phyloP scores from a whole-genome alignment of 768 basidiomycete genomes.

The Amanita brunnescens region DNA sequence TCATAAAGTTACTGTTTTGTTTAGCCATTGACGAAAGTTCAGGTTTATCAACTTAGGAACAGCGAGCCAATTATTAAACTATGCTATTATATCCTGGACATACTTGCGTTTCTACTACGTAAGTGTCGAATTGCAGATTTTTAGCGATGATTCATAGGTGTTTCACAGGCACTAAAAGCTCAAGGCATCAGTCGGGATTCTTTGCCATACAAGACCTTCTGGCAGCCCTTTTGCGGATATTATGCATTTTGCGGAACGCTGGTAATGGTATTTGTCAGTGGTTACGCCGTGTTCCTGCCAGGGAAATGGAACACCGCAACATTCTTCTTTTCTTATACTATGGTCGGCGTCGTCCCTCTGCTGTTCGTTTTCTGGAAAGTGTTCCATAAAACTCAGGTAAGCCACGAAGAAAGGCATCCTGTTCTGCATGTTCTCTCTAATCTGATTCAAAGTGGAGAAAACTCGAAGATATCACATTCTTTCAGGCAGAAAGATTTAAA shows the following conservation, averaged over 20 bases:
- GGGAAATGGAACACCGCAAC: conserved; percentile 38
- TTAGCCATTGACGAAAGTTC: background rate
- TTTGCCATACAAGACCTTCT: conserved; percentile 36
- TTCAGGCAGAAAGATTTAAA: conserved; percentile 32
- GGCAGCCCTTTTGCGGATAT: conserved; percentile 48
- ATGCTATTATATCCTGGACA: conserved; percentile 37
- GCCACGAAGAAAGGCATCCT: conserved; percentile 7
- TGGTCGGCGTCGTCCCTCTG: conserved; percentile 33
- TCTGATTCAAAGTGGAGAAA: conserved; percentile 27
- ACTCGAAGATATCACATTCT: conserved; percentile 32
- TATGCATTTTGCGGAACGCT: conserved; percentile 36
- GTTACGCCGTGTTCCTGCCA: conserved; percentile 44
- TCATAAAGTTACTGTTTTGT: background rate
- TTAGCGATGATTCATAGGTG: background rate
- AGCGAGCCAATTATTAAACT: conserved; percentile 40
- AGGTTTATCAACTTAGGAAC: conserved; percentile 45
- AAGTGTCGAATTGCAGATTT: conserved; percentile 8
- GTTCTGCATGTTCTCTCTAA: background rate
- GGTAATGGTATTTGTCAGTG: conserved; percentile 39
- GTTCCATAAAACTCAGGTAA: conserved; percentile 29
- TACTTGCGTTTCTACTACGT: conserved; percentile 42
- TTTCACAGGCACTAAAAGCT: conserved; percentile 29
- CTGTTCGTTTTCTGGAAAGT: conserved; percentile 40
- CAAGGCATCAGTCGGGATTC: conserved; percentile 37
- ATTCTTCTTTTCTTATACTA: conserved; percentile 42